phyloP scores from a whole-genome alignment of 495 filamentous ascomycete species.

The Penicillium alfredii region DNA sequence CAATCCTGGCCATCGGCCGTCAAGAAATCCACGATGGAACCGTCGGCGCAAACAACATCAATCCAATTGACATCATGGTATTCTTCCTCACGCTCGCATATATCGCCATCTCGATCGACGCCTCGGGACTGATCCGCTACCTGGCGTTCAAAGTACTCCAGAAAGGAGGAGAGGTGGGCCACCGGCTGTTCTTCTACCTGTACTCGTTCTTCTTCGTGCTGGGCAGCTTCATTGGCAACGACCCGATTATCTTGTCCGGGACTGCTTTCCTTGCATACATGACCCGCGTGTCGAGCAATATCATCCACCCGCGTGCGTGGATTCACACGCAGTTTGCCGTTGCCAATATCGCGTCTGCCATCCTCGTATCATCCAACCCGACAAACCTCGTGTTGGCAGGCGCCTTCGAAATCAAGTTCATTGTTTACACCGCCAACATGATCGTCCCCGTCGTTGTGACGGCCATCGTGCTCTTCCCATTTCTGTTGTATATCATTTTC shows the following conservation, averaged over 20 bases:
- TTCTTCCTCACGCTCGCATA: slow-evolving; percentile 69
- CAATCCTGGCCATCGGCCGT: slow-evolving; percentile 55
- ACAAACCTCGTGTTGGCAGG: slow-evolving; percentile 67
- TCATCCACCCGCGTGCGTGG: slow-evolving; percentile 59
- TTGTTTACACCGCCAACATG: slow-evolving; percentile 63
- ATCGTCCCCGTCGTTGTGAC: slow-evolving; percentile 61
- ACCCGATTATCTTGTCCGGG: slow-evolving; percentile 63
- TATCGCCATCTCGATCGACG: slow-evolving; percentile 68
- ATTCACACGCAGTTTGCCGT: slow-evolving; percentile 63
- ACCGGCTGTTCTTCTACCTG: slow-evolving; percentile 60
- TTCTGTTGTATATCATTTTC: slow-evolving; percentile 59
- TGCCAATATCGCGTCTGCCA: slow-evolving; percentile 62
- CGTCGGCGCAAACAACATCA: slow-evolving; percentile 53
- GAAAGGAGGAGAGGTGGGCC: slow-evolving; percentile 53
- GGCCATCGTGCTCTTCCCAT: slow-evolving; percentile 56
- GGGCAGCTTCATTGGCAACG: slow-evolving; percentile 62
- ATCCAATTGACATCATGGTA: slow-evolving; percentile 57
- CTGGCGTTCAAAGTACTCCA: slow-evolving; percentile 64
- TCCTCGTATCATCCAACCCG: slow-evolving; percentile 65
- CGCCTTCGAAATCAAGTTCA: slow-evolving; percentile 60
- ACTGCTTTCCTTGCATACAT: slow-evolving; percentile 67
- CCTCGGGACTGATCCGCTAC: slow-evolving; percentile 59
- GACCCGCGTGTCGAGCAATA: slow-evolving; percentile 64
- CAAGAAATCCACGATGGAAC: slow-evolving; percentile 58
- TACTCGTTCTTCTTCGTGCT: slow-evolving; percentile 62